A percentile compares a stretch with the other conserved stretches of the same genome.
These are phyloP conservation scores for Fraxinus xanthoxyloides DNA, from an alignment of 305 asterid genomes.

Conservation along the genomic window DNA sequence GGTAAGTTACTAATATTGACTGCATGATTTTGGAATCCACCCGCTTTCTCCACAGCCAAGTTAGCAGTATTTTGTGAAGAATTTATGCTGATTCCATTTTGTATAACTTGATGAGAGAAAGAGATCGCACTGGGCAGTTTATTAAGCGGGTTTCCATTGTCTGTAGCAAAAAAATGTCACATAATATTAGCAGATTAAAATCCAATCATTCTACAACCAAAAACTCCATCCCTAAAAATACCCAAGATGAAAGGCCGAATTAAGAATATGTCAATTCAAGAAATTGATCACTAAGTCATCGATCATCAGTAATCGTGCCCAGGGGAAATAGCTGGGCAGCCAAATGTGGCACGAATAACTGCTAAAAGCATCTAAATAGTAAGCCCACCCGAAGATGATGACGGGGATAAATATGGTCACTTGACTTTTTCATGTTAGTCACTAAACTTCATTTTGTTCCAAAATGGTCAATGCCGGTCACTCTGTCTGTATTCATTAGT, in stretches of 20 bases:
- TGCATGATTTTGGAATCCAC: slow-evolving; percentile 21
- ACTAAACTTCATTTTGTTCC: neutral
- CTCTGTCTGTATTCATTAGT: neutral
- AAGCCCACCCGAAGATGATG: neutral
- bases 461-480: neutral
- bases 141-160: slow-evolving; percentile 35
- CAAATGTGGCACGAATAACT: neutral
- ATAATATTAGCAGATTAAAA: slow-evolving; percentile 26
- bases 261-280: neutral
- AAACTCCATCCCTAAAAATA: slow-evolving; percentile 7
- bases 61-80: slow-evolving; percentile 21
- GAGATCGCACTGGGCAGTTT: slow-evolving; percentile 35
- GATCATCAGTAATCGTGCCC: neutral
- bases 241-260: neutral
- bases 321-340: neutral
- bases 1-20: slow-evolving; percentile 27
- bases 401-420: neutral
- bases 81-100: slow-evolving; percentile 29
- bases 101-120: slow-evolving; percentile 34
- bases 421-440: neutral
- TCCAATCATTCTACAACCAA: slow-evolving; percentile 14
- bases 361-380: neutral
- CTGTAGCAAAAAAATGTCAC: slow-evolving; percentile 29
- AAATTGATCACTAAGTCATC: neutral
- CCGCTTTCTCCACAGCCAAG: slow-evolving; percentile 27